Evolutionary conservation across 2,329 filamentous ascomycete species (phyloP), one percentile per base, ranked within the genome.

Genomic region (Xylariaceae sp.): DNA sequence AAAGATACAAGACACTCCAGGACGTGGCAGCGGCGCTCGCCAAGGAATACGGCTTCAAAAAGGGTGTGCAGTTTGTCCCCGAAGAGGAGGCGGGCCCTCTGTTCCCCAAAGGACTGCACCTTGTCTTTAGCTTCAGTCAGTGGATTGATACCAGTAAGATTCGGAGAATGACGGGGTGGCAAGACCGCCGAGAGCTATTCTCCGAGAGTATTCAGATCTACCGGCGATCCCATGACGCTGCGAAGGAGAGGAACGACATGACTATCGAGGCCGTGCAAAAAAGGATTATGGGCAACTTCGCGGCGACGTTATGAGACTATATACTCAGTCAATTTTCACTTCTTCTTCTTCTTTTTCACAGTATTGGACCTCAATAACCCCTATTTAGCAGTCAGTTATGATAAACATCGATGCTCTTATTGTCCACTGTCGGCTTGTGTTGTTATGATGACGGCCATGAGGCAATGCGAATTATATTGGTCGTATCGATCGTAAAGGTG

Each of bases 71-170:
- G 11, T 41, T 10, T 41, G 37, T 41, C 9, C 37, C 37, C 37
- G 37, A 10, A 13, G 37, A 41, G 11, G 37, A 41, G 8, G 37
- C 37, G 1, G 11, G 37, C 1, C 7, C 11, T 9, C 37, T 13
- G 4, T 41, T 67, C 0, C 58, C 65, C 64, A 17, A 30, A 48
- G 51, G 55, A 55, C 73, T 57, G 49, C 49, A 67, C 1, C 18
- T 68, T 1, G 59, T 74, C 2, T 69, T 77, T 13, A 71, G 70
- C 10, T 76, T 73, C 35, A 73, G 71, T 15, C 76, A 79, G 63
- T 78, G 76, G 76, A 73, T 77, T 0, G 69, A 72, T 13, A 77
- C 75, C n/a, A 67, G 72, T 0, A 78, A 76, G 64, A 70, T 79
- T 8, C 65, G 77, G 11, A 60, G 52, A 11, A 34, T 76, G 44